phyloP scores from a whole-genome alignment of 163 green algal genomes.

The Trebouxiophyceae sp. region DNA sequence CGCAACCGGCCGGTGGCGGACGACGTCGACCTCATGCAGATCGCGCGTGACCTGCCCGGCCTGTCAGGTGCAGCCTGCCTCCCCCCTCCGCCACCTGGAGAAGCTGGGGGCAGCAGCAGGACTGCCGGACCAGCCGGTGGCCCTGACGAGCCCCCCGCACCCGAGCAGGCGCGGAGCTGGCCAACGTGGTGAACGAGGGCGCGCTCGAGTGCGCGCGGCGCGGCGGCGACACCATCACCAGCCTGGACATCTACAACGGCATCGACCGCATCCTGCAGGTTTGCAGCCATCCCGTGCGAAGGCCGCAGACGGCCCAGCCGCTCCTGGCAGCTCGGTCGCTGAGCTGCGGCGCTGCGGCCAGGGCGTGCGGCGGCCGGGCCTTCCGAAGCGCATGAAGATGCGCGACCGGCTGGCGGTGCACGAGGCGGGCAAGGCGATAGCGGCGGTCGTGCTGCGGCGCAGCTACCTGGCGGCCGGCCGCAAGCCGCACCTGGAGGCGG shows the following conservation, averaged over 20 bases:
- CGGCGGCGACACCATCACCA: conserved; percentile 34
- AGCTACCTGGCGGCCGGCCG: background rate
- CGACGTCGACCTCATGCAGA: conserved; percentile 71
- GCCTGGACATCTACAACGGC: conserved; percentile 61
- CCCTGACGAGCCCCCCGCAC: too few relatives aligned
- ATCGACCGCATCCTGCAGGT: conserved; percentile 74
- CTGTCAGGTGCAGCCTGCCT: conserved; percentile 49
- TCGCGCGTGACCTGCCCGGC: conserved; percentile 81
- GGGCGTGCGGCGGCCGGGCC: conserved; percentile 54
- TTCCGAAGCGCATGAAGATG: conserved; percentile 35
- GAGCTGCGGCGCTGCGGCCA: conserved; percentile 13
- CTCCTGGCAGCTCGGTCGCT: background rate
- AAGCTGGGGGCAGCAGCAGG: background rate
- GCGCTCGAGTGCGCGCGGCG: conserved; percentile 57
- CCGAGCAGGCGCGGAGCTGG: conserved; percentile 74
- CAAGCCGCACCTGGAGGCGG: conserved; percentile 51
- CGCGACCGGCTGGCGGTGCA: conserved; percentile 31
- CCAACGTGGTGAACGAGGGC: conserved; percentile 90
- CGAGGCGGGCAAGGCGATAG: conserved; percentile 62
- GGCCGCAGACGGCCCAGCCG: too few relatives aligned
- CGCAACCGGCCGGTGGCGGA: conserved; percentile 21
- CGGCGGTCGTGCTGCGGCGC: conserved; percentile 51
- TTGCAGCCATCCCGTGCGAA: too few relatives aligned
- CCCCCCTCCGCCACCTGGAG: background rate
- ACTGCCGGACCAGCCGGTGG: background rate